Base-by-base conservation (phyloP, 2,329 filamentous ascomycete genomes). In the Coniochaeta prunicola region DNA sequence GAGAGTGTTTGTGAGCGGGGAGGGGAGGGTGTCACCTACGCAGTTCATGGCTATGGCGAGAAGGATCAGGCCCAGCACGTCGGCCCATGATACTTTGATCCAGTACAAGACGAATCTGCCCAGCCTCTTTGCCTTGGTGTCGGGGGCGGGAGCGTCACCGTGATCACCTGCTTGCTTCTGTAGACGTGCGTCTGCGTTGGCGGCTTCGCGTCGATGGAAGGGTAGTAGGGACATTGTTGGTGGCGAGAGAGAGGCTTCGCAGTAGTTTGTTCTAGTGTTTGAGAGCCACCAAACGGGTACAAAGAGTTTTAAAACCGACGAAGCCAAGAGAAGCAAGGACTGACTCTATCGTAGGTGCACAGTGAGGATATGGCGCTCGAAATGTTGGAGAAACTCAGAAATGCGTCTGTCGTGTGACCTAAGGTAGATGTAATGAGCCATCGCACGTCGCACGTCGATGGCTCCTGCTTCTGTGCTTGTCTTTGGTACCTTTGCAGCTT, bases 31-130 rank as follows among this genome's bases (percentile, higher is more conserved):
- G 12, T 7, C n/a, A 31, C 66, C 10, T 66, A 75, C 74, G 6
- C 63, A 67, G 34, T 73, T 58, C 10, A 68, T 63, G 2, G 70
- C 57, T 7, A 59, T 77, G n/a, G 82, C 85, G 66, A 88, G 74
- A 9, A 76, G 60, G 8, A 74, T 71, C 81, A 88, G 85, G 19
- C 80, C 82, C 7, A 87, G 60, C 30, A 88, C 71, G 64, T 89
- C 86, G 2, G 80, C 69, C 76, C 80, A 85, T 24, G 80, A 83
- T 6, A 79, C 71, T 59, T 79, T 80, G 61, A 86, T 62, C 85
- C 85, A 89, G 67, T 82, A 59, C 33, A 56, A 55, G 26, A 67
- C 26, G 33, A 74, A 72, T 1, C 57, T 34, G 1, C 53, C 17
- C 2, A 55, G 30, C 12, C 28, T 55, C 21, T 36, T 55, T 17